Base-by-base conservation (phyloP, 2,329 filamentous ascomycete genomes). In the Trichoderma gracile region DNA sequence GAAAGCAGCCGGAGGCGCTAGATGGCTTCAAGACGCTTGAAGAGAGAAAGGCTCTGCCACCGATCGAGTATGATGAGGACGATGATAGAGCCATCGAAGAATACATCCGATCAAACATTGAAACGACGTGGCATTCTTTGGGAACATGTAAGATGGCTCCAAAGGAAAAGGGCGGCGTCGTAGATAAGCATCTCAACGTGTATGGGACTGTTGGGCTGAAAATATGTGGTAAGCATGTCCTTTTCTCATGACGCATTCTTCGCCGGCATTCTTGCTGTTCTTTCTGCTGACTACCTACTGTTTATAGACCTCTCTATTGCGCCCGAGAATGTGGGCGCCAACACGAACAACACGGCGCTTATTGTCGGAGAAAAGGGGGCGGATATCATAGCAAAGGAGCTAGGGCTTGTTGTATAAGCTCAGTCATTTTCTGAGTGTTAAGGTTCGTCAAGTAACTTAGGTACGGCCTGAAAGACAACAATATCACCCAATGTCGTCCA, bases 21-120 rank as follows among this genome's bases (percentile, higher is more conserved):
- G 70, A 19, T 5, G 64, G 60, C 7, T 67, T 63, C 47, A 27
- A 47, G 5, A 64, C 74, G 19, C 65, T 75, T 1, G 65, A 68
- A 38, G 75, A 82, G 9, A 61, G 69, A n/a, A 60, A 33, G 9
- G 21, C 38, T 9, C 14, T 70, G 33, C 60, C 66, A 4, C 58
- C 61, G 63, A 78, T 86, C 47, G 72, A 77, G 65, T 85, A 85
- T 67, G 75, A 77, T 6, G 68, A 73, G 2, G 81, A 82, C 19
- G 83, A 84, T 47, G 78, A 84, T 63, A 74, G 76, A 25, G 77
- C 77, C 0, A 79, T 86, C 42, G 78, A 81, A 68, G 69, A 80
- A 12, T 79, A 69, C 67, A 43, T 81, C 19, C 74, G 80, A 0
- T 68, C 74, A 38, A 76, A 75, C 8, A 67, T 80, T 3, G 69